Conservation (phyloP, 768 basidiomycete species). For the Kondoa subrosea region DNA sequence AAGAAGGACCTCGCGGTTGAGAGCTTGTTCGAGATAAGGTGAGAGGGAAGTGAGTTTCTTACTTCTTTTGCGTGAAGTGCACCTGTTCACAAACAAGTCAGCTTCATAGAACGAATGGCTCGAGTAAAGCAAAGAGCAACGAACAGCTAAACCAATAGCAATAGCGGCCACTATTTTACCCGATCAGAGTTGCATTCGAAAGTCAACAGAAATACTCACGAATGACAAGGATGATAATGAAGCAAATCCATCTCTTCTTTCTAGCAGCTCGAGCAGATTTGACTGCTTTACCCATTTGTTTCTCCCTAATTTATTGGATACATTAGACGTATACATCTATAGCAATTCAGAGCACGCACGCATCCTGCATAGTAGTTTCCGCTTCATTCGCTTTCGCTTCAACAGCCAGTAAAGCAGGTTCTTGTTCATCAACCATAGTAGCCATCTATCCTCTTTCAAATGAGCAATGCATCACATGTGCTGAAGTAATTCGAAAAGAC, state of each 20-base stretch:
- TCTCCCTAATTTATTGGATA: constrained; percentile 39
- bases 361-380: constrained; percentile 45
- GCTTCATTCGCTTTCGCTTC: constrained; percentile 49
- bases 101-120: not conserved
- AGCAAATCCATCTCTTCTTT: constrained; percentile 95
- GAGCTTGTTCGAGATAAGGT: not conserved
- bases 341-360: constrained; percentile 4
- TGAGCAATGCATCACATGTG: no score
- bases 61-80: not conserved
- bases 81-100: not conserved
- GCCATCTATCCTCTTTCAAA: constrained; percentile 39
- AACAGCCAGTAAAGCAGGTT: constrained; percentile 50
- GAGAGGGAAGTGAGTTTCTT: not conserved
- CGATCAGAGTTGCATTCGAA: not conserved
- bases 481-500: no score
- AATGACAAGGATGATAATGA: constrained; percentile 51
- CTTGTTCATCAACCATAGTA: constrained; percentile 35
- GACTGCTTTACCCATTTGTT: constrained; percentile 74
- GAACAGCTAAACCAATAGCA: constrained; percentile 8
- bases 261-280: constrained; percentile 69
- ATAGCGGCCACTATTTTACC: not conserved
- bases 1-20: not conserved
- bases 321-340: not conserved
- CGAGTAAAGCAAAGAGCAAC: not conserved
- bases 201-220: constrained; percentile 14